Percentiles rank a stretch among this genome's conserved stretches.
phyloP scores from a whole-genome alignment of 805 yeast genomes.

The Yarrowia porcina region DNA sequence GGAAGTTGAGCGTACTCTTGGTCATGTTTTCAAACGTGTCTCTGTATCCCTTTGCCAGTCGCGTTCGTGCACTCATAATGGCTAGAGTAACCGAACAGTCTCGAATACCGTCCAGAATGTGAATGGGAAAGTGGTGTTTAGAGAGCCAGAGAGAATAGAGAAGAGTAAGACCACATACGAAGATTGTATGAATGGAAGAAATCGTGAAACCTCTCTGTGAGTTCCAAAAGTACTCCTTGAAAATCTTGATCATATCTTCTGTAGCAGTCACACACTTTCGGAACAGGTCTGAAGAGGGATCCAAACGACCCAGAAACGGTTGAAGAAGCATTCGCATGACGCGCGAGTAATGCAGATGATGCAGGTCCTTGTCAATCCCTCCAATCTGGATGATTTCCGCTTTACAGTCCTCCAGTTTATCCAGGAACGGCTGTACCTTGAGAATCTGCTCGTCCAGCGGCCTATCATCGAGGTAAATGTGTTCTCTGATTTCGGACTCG shows the following conservation, averaged over 20 bases:
- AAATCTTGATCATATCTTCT: slow-evolving; percentile 63
- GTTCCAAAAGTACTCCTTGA: slow-evolving; percentile 60
- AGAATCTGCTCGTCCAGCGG: slow-evolving; percentile 44
- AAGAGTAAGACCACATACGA: slow-evolving; percentile 66
- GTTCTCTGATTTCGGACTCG: slow-evolving; percentile 58
- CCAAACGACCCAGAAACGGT: slow-evolving; percentile 59
- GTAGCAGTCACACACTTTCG: slow-evolving; percentile 70
- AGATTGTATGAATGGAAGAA: slow-evolving; percentile 62
- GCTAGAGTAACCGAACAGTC: slow-evolving; percentile 63
- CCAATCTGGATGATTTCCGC: slow-evolving; percentile 42
- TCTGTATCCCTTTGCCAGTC: slow-evolving; percentile 58
- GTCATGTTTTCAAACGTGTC: slow-evolving; percentile 64
- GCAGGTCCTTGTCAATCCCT: slow-evolving; percentile 28
- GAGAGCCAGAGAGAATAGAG: slow-evolving; percentile 66
- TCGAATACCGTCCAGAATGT: slow-evolving; percentile 58
- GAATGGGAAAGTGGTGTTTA: slow-evolving; percentile 44
- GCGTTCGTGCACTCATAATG: slow-evolving; percentile 64
- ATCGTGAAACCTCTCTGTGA: slow-evolving; percentile 63
- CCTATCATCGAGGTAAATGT: slow-evolving; percentile 42
- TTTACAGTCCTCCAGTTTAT: slow-evolving; percentile 57
- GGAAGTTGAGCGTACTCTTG: slow-evolving; percentile 41
- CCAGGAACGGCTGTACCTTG: slow-evolving; percentile 50
- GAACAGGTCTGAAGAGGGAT: slow-evolving; percentile 58
- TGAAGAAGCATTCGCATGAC: slow-evolving; percentile 58
- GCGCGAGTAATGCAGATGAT: slow-evolving; percentile 21